A percentile compares a stretch with the other conserved stretches of the same genome.
Conservation (phyloP, 1,139 yeast genomes). For the Eremothecium gossypii region DNA sequence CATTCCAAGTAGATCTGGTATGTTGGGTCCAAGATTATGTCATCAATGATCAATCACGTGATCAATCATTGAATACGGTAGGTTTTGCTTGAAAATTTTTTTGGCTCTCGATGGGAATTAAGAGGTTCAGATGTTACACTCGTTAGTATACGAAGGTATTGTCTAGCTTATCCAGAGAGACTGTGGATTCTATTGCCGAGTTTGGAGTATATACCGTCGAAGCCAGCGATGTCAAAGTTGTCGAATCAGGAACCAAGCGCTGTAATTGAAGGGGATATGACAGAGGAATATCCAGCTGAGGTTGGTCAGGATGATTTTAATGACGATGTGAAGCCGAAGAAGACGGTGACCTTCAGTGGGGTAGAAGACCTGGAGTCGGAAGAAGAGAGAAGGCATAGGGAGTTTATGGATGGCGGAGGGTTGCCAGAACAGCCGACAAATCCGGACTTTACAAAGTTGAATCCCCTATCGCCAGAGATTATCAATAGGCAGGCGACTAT, state of each 20-base stretch:
- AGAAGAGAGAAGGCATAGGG: conserved; percentile 67
- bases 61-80: not conserved
- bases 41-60: not conserved
- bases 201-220: not conserved
- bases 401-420: conserved; percentile 97
- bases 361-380: conserved; percentile 51
- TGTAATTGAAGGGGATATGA: conserved; percentile 65
- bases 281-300: conserved; percentile 34
- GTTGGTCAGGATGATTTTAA: conserved; percentile 28
- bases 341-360: conserved; percentile 78
- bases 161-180: not conserved
- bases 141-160: not conserved
- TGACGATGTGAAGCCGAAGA: conserved; percentile 43
- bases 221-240: conserved; percentile 46
- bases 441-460: conserved; percentile 69
- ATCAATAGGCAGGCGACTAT: conserved; percentile 98
- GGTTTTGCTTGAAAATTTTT: conserved; percentile 1
- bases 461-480: conserved; percentile 88
- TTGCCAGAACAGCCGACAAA: conserved; percentile 90
- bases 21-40: not conserved
- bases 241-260: conserved; percentile 81
- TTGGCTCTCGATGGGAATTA: not conserved
- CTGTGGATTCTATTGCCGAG: conserved; percentile 1
- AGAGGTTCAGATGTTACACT: not conserved
- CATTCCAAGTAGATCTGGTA: no score